These are phyloP conservation scores for Ogataea trehalophila DNA, from an alignment of 805 yeast genomes.

Conservation along the genomic window DNA sequence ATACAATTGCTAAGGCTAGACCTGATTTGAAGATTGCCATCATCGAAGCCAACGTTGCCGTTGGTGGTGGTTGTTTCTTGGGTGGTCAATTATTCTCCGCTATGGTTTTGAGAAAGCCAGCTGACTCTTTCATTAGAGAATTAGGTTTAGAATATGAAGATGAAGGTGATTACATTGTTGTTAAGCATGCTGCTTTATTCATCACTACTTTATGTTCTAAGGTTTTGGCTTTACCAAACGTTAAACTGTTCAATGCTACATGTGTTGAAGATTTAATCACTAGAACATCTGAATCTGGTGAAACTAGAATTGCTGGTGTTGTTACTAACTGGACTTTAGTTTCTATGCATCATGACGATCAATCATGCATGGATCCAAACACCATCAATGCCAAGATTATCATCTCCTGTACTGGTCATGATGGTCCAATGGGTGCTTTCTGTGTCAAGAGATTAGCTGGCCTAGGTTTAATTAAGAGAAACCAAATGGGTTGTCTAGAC, in stretches of 20 bases:
- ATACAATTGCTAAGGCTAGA: slow-evolving; percentile 62
- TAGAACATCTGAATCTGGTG: slow-evolving; percentile 56
- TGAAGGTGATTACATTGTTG: slow-evolving; percentile 76
- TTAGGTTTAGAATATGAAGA: slow-evolving; percentile 65
- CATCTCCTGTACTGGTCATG: slow-evolving; percentile 74
- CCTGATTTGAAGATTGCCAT: slow-evolving; percentile 73
- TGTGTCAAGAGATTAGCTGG: slow-evolving; percentile 63
- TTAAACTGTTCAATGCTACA: slow-evolving; percentile 73
- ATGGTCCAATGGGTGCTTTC: slow-evolving; percentile 81
- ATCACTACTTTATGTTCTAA: slow-evolving; percentile 66
- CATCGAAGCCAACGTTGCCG: slow-evolving; percentile 68
- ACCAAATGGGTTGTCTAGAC: slow-evolving; percentile 75
- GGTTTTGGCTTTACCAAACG: slow-evolving; percentile 67
- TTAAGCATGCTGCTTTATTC: slow-evolving; percentile 75
- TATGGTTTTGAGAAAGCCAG: slow-evolving; percentile 76
- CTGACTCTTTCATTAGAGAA: slow-evolving; percentile 62
- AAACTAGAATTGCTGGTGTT: slow-evolving; percentile 68
- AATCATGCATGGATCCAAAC: slow-evolving; percentile 80
- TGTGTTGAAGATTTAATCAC: slow-evolving; percentile 79
- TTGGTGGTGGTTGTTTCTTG: slow-evolving; percentile 78
- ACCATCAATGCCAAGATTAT: slow-evolving; percentile 64
- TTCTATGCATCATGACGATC: slow-evolving; percentile 68
- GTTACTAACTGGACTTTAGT: slow-evolving; percentile 83
- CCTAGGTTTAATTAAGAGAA: slow-evolving; percentile 40
- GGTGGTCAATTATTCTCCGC: slow-evolving; percentile 77